Evolutionary conservation across 2,329 filamentous ascomycete genomes (phyloP).

Genomic region (Paradendryphiella salina): DNA sequence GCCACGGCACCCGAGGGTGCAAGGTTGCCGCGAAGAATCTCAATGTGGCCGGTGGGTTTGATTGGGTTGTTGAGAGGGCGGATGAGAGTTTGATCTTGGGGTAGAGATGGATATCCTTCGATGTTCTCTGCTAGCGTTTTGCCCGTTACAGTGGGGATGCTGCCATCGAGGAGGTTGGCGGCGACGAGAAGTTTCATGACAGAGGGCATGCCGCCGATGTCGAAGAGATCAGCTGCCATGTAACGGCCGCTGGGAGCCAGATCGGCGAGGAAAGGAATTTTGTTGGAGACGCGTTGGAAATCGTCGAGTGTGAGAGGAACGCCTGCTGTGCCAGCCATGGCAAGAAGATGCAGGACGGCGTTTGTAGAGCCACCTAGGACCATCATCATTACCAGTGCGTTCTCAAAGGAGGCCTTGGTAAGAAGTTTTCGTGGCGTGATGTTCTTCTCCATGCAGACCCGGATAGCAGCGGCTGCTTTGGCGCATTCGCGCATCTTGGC

Average conservation of each 20-base stretch:
- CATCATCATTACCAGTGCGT: conserved; percentile 88
- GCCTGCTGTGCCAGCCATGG: conserved; percentile 84
- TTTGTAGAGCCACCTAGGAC: conserved; percentile 89
- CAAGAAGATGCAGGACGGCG: conserved; percentile 83
- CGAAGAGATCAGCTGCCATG: conserved; percentile 85
- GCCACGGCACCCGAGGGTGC: conserved; percentile 88
- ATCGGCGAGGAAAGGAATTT: conserved; percentile 84
- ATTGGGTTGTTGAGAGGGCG: conserved; percentile 79
- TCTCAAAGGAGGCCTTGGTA: conserved; percentile 80
- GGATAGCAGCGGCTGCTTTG: conserved; percentile 77
- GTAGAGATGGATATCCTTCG: conserved; percentile 72
- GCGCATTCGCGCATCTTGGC: conserved; percentile 86
- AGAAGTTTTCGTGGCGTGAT: conserved; percentile 80
- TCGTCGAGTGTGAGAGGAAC: conserved; percentile 79
- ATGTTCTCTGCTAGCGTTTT: conserved; percentile 83
- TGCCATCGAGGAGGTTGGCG: conserved; percentile 73
- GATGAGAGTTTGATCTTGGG: conserved; percentile 81
- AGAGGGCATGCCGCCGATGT: conserved; percentile 80
- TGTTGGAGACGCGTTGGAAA: conserved; percentile 77
- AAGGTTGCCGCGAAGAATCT: conserved; percentile 84
- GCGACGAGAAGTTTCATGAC: conserved; percentile 86
- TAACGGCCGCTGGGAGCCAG: conserved; percentile 82
- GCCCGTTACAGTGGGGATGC: conserved; percentile 79
- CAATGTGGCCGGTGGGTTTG: conserved; percentile 83
- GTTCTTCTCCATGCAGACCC: conserved; percentile 76